These are phyloP conservation scores for Limnanthes douglasii DNA, from an alignment of 345 rosid species.

Conservation along the genomic window DNA sequence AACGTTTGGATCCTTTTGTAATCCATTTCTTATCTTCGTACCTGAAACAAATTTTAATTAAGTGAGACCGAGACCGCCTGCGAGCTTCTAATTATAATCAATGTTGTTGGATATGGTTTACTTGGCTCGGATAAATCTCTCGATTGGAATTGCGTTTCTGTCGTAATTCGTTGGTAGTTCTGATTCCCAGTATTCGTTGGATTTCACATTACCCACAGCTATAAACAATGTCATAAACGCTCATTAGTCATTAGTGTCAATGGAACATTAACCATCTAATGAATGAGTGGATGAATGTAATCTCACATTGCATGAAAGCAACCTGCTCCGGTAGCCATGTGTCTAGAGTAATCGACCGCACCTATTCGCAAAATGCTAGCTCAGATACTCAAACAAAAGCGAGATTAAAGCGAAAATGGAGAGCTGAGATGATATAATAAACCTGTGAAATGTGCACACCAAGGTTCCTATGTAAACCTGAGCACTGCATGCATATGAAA, in stretches of 20 bases:
- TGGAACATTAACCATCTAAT: background rate
- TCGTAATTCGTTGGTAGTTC: constrained; percentile 61
- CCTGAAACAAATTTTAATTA: constrained; percentile 19
- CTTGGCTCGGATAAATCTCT: constrained; percentile 79
- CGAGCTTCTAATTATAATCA: too few relatives aligned
- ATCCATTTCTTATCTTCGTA: constrained; percentile 75
- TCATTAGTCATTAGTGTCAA: background rate
- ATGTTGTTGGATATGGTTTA: too few relatives aligned
- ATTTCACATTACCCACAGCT: constrained; percentile 78
- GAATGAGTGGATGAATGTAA: background rate
- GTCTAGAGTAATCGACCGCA: constrained; percentile 85
- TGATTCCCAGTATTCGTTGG: constrained; percentile 91
- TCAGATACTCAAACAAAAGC: background rate
- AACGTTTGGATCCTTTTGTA: constrained; percentile 19
- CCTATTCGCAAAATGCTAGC: constrained; percentile 24
- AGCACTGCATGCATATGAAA: constrained; percentile 95
- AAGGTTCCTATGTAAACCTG: constrained; percentile 85
- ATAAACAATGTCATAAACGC: constrained; percentile 1
- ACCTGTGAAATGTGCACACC: constrained; percentile 99
- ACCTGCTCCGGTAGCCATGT: constrained; percentile 99
- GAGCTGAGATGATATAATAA: background rate
- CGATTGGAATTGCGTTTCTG: constrained; percentile 60
- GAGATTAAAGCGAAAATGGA: background rate
- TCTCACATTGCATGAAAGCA: constrained; percentile 65
- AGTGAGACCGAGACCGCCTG: background rate